phyloP scores from a whole-genome alignment of 306 rosid species.

The Alnus glutinosa region DNA sequence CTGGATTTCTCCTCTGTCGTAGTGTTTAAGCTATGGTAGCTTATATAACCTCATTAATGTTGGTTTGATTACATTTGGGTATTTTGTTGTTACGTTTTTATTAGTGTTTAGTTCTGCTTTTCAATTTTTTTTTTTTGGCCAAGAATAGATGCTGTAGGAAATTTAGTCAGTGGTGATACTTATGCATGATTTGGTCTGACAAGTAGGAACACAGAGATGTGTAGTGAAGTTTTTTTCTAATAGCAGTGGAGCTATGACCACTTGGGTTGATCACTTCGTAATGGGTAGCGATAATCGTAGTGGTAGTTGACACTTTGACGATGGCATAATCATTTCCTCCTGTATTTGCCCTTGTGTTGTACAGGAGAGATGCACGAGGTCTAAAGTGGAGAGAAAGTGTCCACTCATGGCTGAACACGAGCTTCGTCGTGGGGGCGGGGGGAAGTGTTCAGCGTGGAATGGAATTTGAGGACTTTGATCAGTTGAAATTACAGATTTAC shows the following conservation, averaged over 20 bases:
- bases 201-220: conserved; percentile 61
- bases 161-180: conserved; percentile 42
- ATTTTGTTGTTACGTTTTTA: conserved; percentile 33
- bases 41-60: conserved; percentile 47
- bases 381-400: conserved; percentile 82
- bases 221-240: conserved; percentile 60
- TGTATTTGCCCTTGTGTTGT: conserved; percentile 99
- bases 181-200: conserved; percentile 36
- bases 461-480: conserved; percentile 53
- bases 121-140: conserved; percentile 4
- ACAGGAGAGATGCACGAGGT: conserved; percentile 90
- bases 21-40: conserved; percentile 68
- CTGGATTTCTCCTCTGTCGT: conserved; percentile 47
- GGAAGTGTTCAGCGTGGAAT: conserved; percentile 58
- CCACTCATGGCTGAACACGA: conserved; percentile 84
- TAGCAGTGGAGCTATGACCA: conserved; percentile 73
- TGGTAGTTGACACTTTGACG: conserved; percentile 90
- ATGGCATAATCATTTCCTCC: conserved; percentile 99
- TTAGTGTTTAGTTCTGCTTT: conserved; percentile 21
- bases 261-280: conserved; percentile 69
- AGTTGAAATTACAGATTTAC: conserved; percentile 38
- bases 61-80: conserved; percentile 55
- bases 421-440: conserved; percentile 52
- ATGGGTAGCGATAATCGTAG: conserved; percentile 89
- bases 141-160: conserved; percentile 31